A percentile compares a stretch with the other conserved stretches of the same genome.
Conservation (phyloP, 202 grass and related monocot genomes). For the Setaria viridis region DNA sequence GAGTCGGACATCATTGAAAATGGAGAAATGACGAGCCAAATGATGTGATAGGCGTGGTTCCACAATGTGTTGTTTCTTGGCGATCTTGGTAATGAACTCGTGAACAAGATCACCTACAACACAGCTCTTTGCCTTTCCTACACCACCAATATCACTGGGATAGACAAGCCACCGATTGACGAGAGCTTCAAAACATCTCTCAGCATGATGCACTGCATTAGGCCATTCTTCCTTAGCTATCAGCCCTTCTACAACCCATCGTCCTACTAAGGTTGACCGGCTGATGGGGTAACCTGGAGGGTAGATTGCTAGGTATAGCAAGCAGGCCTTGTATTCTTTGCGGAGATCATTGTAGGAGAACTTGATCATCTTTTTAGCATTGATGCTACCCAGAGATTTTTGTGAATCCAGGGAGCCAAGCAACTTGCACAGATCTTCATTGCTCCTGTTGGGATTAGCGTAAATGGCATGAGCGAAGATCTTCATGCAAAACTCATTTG, state of each 20-base stretch:
- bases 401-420: too few species aligned
- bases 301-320: background rate
- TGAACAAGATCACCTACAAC: too few species aligned
- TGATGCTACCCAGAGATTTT: too few species aligned
- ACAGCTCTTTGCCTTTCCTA: constrained; percentile 16
- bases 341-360: background rate
- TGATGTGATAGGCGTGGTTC: background rate
- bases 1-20: background rate
- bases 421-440: too few species aligned
- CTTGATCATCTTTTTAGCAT: background rate
- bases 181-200: background rate
- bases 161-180: background rate
- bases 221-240: constrained; percentile 11
- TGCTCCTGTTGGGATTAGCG: too few species aligned
- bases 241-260: background rate
- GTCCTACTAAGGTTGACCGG: background rate
- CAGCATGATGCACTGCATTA: background rate
- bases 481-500: too few species aligned
- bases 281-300: background rate
- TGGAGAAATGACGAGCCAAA: constrained; percentile 26
- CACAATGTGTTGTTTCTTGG: too few species aligned
- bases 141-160: background rate
- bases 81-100: too few species aligned
- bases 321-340: background rate
- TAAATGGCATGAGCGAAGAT: too few species aligned